phyloP scores from a whole-genome alignment of 2,329 filamentous ascomycete species.

The Ploettnerulaceae sp. region DNA sequence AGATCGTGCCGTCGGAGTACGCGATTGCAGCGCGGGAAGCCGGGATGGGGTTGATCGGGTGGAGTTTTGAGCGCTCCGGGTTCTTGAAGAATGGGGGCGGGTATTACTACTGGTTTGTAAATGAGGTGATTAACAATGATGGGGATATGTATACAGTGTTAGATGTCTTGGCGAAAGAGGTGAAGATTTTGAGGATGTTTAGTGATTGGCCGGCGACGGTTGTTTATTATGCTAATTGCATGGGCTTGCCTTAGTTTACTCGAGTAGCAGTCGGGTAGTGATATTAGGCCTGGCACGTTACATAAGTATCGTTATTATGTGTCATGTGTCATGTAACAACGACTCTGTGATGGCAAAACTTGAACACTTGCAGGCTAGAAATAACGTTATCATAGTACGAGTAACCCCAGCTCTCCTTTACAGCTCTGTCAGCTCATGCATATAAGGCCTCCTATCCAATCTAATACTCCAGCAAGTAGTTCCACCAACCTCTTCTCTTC shows the following conservation, averaged over 20 bases:
- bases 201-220: slow-evolving; percentile 6
- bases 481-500: too few relatives aligned
- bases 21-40: background rate
- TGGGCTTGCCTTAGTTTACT: slow-evolving; percentile 6
- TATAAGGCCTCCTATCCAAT: too few relatives aligned
- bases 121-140: background rate
- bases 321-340: too few relatives aligned
- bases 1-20: slow-evolving; percentile 4
- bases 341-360: too few relatives aligned
- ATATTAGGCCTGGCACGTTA: too few relatives aligned
- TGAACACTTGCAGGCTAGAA: too few relatives aligned
- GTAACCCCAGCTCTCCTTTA: too few relatives aligned
- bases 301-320: too few relatives aligned
- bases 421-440: too few relatives aligned
- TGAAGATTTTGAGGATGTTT: slow-evolving; percentile 7
- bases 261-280: too few relatives aligned
- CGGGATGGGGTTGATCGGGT: slow-evolving; percentile 3
- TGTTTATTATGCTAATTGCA: slow-evolving; percentile 6
- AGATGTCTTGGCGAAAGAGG: slow-evolving; percentile 2
- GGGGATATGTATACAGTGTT: slow-evolving; percentile 6
- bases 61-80: slow-evolving; percentile 3
- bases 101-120: slow-evolving; percentile 1
- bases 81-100: slow-evolving; percentile 5
- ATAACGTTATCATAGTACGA: too few relatives aligned
- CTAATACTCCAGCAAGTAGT: too few relatives aligned